A percentile compares a stretch with the other conserved stretches of the same genome.
Conservation (phyloP, 176 grass and related monocot species). For the Luzula sylvatica region DNA sequence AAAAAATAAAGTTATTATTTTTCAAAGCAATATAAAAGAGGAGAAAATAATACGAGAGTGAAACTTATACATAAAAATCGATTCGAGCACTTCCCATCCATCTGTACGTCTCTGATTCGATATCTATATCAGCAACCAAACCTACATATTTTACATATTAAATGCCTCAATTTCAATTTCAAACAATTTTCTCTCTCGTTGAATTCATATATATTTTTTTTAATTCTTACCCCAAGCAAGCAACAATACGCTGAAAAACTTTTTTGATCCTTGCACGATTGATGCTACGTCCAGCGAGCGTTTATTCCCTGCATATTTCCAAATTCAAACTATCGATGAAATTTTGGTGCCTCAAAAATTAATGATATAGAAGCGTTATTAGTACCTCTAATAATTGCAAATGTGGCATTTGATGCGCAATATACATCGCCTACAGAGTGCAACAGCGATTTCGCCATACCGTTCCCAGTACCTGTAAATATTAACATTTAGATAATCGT, state of each 20-base stretch:
- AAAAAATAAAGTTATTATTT: not conserved
- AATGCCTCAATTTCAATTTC: conserved; percentile 2
- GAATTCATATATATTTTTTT: not conserved
- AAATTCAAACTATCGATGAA: not conserved
- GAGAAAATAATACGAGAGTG: not conserved
- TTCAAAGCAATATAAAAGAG: not conserved
- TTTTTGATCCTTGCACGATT: conserved; percentile 48
- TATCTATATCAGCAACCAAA: conserved; percentile 80
- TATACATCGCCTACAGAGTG: conserved; percentile 40
- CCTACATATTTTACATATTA: conserved; percentile 24
- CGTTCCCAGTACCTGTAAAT: conserved; percentile 66
- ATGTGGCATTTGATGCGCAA: conserved; percentile 51
- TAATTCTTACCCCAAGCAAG: conserved; percentile 69
- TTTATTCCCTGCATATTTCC: conserved; percentile 38
- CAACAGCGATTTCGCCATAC: conserved; percentile 82
- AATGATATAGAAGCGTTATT: not conserved
- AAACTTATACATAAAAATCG: conserved; percentile 63
- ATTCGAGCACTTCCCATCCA: conserved; percentile 86
- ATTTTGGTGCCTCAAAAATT: no score
- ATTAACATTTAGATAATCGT: not conserved
- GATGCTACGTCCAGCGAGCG: conserved; percentile 59
- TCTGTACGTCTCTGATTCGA: conserved; percentile 73
- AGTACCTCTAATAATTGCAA: conserved; percentile 73
- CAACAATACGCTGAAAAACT: conserved; percentile 57
- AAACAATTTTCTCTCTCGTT: not conserved